phyloP scores from a whole-genome alignment of 768 basidiomycete species.

The Lactarius akahatsu region DNA sequence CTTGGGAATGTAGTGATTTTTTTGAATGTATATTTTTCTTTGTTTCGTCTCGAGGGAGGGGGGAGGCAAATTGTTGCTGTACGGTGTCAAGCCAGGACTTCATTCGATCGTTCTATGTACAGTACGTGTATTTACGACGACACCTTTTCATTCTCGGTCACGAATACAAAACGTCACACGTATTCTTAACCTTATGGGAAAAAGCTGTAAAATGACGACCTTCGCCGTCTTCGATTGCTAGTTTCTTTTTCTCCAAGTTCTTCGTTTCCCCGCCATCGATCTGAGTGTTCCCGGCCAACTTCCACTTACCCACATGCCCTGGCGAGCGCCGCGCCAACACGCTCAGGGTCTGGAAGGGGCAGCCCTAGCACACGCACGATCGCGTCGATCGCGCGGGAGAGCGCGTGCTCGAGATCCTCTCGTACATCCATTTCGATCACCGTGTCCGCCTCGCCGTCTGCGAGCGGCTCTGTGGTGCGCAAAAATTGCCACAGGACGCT shows the following conservation, averaged over 20 bases:
- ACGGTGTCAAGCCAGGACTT: neutral
- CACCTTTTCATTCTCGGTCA: no score
- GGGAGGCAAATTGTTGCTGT: neutral
- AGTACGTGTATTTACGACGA: constrained; percentile 1
- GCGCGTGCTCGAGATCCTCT: constrained; percentile 52
- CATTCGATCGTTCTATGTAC: neutral
- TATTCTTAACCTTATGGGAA: no score
- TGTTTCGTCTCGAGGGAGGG: neutral
- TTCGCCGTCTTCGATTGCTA: no score
- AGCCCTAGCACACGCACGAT: constrained; percentile 56
- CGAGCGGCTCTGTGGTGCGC: constrained; percentile 56
- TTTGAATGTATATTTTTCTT: neutral
- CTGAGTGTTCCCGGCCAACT: no score
- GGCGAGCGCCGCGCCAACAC: constrained; percentile 51
- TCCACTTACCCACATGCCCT: constrained; percentile 42
- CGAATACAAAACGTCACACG: no score
- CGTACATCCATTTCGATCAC: constrained; percentile 67
- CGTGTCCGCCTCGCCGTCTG: constrained; percentile 60
- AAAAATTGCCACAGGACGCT: constrained; percentile 80
- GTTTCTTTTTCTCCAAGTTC: no score
- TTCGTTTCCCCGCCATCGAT: no score
- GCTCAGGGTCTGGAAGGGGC: constrained; percentile 50
- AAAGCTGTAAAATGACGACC: no score
- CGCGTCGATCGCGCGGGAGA: constrained; percentile 58
- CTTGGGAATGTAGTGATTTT: neutral